Evolutionary conservation across 371 early-diverging fungal genomes (phyloP).

Genomic region (Cokeromyces recurvatus): DNA sequence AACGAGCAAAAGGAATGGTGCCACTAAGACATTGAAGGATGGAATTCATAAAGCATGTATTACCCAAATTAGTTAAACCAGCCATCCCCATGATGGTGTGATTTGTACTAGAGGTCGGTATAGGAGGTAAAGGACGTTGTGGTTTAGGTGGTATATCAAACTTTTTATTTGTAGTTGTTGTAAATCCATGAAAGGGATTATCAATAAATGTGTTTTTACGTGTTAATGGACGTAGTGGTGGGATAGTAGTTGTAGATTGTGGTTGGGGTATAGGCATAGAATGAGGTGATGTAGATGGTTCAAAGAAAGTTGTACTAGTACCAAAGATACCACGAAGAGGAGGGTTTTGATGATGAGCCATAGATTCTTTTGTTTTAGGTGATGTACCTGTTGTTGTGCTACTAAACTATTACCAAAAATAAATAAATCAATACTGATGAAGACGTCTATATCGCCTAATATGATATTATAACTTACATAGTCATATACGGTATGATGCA

Average conservation of each 20-base stretch:
- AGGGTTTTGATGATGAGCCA: conserved; percentile 5
- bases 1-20: conserved; percentile 80
- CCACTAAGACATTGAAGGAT: conserved; percentile 89
- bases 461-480: conserved; percentile 5
- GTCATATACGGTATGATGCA: conserved; percentile 13
- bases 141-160: conserved; percentile 23
- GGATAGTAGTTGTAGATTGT: conserved; percentile 2
- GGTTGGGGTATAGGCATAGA: conserved; percentile 14
- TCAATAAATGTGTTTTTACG: conserved; percentile 54
- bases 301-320: no score
- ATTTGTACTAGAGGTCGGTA: conserved; percentile 2
- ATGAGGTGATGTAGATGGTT: not conserved
- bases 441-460: no score
- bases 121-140: conserved; percentile 6
- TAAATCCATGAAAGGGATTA: conserved; percentile 59
- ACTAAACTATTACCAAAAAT: conserved; percentile 1
- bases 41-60: conserved; percentile 98
- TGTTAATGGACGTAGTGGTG: conserved; percentile 5
- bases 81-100: conserved; percentile 52
- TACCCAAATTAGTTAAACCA: conserved; percentile 91
- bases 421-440: not conserved
- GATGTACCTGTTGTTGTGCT: not conserved
- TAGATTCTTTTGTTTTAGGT: conserved; percentile 6
- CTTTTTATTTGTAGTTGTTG: conserved; percentile 24
- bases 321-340: conserved; percentile 17